phyloP scores from a whole-genome alignment of 1,139 yeast species.

The Kazachstania sp. region DNA sequence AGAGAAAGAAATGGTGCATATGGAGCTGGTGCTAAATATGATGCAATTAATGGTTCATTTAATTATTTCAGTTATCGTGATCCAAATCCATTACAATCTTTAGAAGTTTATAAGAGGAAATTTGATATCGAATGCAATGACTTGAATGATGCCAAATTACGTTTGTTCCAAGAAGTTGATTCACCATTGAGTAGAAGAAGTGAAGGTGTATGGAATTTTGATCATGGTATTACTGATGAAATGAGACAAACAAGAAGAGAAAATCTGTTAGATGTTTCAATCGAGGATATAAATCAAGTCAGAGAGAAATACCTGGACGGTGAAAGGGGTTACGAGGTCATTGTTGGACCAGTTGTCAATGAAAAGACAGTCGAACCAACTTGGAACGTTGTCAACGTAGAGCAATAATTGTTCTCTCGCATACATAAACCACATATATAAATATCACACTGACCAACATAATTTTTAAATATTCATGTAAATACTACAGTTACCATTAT shows the following conservation, averaged over 20 bases:
- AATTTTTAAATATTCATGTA: conserved; percentile 1
- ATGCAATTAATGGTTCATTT: conserved; percentile 72
- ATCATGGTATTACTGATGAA: conserved; percentile 66
- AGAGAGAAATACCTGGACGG: conserved; percentile 16
- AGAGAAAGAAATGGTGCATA: conserved; percentile 97
- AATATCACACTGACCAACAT: too few species aligned
- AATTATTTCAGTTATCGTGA: conserved; percentile 88
- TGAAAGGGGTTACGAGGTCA: conserved; percentile 12
- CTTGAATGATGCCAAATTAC: conserved; percentile 79
- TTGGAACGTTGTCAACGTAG: conserved; percentile 12
- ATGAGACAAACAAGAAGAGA: conserved; percentile 77
- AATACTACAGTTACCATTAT: not conserved
- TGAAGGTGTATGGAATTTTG: conserved; percentile 64
- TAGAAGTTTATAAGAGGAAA: conserved; percentile 50
- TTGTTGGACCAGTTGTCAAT: conserved; percentile 20
- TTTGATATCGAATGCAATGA: conserved; percentile 47
- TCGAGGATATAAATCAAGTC: conserved; percentile 44
- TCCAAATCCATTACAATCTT: conserved; percentile 71
- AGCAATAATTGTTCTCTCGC: too few species aligned
- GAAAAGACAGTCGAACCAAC: conserved; percentile 8
- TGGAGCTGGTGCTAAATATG: conserved; percentile 88
- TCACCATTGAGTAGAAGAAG: conserved; percentile 77
- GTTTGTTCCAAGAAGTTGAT: conserved; percentile 85
- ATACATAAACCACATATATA: too few species aligned
- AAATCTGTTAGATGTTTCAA: conserved; percentile 53